A percentile compares a stretch with the other conserved stretches of the same genome.
Conservation (phyloP, 2,329 filamentous ascomycete genomes). For the Coleophoma cylindrospora region DNA sequence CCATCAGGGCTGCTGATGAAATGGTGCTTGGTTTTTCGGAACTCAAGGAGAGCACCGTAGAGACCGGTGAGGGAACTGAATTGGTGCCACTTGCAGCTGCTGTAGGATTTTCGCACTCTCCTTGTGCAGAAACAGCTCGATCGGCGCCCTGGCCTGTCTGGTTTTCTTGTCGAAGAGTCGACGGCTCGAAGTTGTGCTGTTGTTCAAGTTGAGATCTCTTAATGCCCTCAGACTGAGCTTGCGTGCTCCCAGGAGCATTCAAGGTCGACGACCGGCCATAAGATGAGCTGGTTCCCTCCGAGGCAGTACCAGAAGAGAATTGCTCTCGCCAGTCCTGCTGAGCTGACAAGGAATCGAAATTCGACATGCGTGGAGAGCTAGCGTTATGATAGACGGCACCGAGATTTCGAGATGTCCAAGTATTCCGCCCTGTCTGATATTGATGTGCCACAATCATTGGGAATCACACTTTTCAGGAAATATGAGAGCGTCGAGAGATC, state of each 20-base stretch:
- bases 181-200: slow-evolving; percentile 21
- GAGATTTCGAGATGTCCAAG: slow-evolving; percentile 31
- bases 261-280: slow-evolving; percentile 21
- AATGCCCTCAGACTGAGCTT: slow-evolving; percentile 10
- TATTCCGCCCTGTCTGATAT: slow-evolving; percentile 30
- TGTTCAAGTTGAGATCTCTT: slow-evolving; percentile 23
- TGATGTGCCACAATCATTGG: slow-evolving; percentile 32
- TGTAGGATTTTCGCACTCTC: slow-evolving; percentile 14
- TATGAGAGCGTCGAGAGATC: no score
- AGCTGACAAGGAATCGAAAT: slow-evolving; percentile 26
- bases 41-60: slow-evolving; percentile 23
- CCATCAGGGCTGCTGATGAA: slow-evolving; percentile 28
- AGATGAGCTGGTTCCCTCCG: slow-evolving; percentile 21
- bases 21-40: slow-evolving; percentile 34
- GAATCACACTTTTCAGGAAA: slow-evolving; percentile 5
- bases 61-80: slow-evolving; percentile 33
- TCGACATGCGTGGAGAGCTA: slow-evolving; percentile 31
- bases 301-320: slow-evolving; percentile 24
- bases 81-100: slow-evolving; percentile 33
- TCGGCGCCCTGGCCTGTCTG: slow-evolving; percentile 18
- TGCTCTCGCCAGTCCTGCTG: slow-evolving; percentile 31
- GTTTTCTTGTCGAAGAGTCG: slow-evolving; percentile 15
- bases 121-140: slow-evolving; percentile 24
- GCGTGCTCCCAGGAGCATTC: slow-evolving; percentile 14
- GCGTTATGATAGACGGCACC: slow-evolving; percentile 25